These are phyloP conservation scores for Leccinum disarticulatum DNA, from an alignment of 768 basidiomycete genomes.

Conservation along the genomic window DNA sequence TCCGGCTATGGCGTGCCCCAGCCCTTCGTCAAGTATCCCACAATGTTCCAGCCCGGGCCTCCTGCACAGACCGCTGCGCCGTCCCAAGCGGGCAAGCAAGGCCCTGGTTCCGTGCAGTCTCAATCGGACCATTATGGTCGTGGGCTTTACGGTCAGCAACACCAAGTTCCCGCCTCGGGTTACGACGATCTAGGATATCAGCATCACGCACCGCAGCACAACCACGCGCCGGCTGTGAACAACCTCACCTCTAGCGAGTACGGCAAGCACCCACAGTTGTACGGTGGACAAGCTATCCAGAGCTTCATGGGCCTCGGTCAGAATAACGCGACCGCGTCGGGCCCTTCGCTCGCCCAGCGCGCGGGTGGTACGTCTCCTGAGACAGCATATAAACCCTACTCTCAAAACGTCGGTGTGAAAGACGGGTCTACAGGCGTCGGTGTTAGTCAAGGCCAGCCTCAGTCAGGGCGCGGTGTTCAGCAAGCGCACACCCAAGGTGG, in stretches of 20 bases:
- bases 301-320: slow-evolving; percentile 69
- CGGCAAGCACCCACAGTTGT: slow-evolving; percentile 44
- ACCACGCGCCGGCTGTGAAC: slow-evolving; percentile 48
- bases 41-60: slow-evolving; percentile 72
- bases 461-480: slow-evolving; percentile 45
- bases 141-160: slow-evolving; percentile 63
- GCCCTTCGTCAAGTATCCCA: slow-evolving; percentile 74
- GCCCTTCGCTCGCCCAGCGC: slow-evolving; percentile 46
- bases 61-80: slow-evolving; percentile 66
- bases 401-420: slow-evolving; percentile 49
- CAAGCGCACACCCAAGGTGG: slow-evolving; percentile 43
- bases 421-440: slow-evolving; percentile 53
- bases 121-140: slow-evolving; percentile 63
- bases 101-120: slow-evolving; percentile 49
- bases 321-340: slow-evolving; percentile 40
- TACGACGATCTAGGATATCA: slow-evolving; percentile 56
- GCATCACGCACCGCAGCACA: slow-evolving; percentile 56
- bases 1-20: slow-evolving; percentile 57
- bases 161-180: slow-evolving; percentile 42
- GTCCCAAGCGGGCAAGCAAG: slow-evolving; percentile 66
- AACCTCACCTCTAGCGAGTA: slow-evolving; percentile 43
- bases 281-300: slow-evolving; percentile 60
- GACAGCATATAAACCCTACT: slow-evolving; percentile 74
- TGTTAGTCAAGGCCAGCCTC: slow-evolving; percentile 36
- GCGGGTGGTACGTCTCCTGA: slow-evolving; percentile 62